A percentile compares a stretch with the other conserved stretches of the same genome.
Evolutionary conservation across 2,329 filamentous ascomycete genomes (phyloP).

Genomic region (Diaporthe eres): DNA sequence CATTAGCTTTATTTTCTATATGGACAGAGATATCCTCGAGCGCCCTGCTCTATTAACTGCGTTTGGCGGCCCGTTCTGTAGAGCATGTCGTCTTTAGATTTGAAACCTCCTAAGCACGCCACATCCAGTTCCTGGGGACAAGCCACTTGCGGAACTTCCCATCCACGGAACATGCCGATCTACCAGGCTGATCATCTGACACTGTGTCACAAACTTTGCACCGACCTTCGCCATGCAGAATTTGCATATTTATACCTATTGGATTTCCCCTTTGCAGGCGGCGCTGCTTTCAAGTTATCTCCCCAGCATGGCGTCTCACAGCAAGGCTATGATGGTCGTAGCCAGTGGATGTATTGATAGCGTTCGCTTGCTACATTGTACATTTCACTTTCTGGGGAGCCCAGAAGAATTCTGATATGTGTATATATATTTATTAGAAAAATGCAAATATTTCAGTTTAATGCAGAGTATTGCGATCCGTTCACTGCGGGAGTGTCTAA

Average conservation of each 20-base stretch:
- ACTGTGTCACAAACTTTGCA: background rate
- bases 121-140: constrained; percentile 7
- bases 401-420: too few species aligned
- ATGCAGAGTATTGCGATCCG: too few species aligned
- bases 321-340: background rate
- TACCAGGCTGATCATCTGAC: background rate
- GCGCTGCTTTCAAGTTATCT: too few species aligned
- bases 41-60: background rate
- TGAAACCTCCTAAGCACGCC: background rate
- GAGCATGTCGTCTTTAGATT: background rate
- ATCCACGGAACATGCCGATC: background rate
- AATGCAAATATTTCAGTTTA: too few species aligned
- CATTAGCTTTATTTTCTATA: too few species aligned
- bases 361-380: background rate
- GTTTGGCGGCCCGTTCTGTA: too few species aligned
- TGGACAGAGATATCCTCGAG: too few species aligned
- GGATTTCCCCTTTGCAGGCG: too few species aligned
- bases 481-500: too few species aligned
- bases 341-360: background rate
- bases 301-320: background rate
- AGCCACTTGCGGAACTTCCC: background rate
- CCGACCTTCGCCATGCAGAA: too few species aligned
- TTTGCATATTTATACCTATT: background rate
- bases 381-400: background rate
- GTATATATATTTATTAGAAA: too few species aligned